Evolutionary conservation across 352 stramenopile genomes (phyloP).

Genomic region (Phytophthora constricta): DNA sequence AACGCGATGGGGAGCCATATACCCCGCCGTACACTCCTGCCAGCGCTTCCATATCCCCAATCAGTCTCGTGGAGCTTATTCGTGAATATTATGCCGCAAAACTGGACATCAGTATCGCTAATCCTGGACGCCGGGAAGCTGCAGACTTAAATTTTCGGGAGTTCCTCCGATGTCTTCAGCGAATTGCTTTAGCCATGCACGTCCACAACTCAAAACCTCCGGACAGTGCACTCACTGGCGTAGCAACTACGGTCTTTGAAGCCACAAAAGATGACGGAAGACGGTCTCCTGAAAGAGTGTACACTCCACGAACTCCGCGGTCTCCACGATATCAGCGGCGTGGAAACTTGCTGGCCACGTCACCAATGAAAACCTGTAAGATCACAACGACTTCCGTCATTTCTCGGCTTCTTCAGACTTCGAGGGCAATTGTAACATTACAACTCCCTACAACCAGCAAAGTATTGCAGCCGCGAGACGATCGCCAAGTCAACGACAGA

Average conservation of each 20-base stretch:
- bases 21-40: constrained; percentile 33
- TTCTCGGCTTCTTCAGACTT: constrained; percentile 60
- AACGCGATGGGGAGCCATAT: constrained; percentile 65
- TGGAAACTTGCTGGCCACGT: constrained; percentile 53
- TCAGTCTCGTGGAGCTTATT: constrained; percentile 69
- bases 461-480: constrained; percentile 1
- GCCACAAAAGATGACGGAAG: constrained; percentile 58
- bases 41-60: constrained; percentile 49
- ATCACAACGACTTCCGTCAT: constrained; percentile 73
- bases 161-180: constrained; percentile 74
- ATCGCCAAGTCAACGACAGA: background rate
- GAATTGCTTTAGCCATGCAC: constrained; percentile 75
- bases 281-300: constrained; percentile 27
- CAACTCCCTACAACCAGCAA: constrained; percentile 20
- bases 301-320: constrained; percentile 34
- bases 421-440: constrained; percentile 38
- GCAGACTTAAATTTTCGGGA: constrained; percentile 74
- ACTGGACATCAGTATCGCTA: constrained; percentile 73
- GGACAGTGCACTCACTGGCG: constrained; percentile 34
- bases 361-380: constrained; percentile 61
- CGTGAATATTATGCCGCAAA: constrained; percentile 79
- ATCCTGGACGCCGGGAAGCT: constrained; percentile 52
- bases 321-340: constrained; percentile 58
- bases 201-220: constrained; percentile 29
- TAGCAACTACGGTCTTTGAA: constrained; percentile 55